Conservation (phyloP, 1,284 basidiomycete species). For the Pseudozyma pruni region DNA sequence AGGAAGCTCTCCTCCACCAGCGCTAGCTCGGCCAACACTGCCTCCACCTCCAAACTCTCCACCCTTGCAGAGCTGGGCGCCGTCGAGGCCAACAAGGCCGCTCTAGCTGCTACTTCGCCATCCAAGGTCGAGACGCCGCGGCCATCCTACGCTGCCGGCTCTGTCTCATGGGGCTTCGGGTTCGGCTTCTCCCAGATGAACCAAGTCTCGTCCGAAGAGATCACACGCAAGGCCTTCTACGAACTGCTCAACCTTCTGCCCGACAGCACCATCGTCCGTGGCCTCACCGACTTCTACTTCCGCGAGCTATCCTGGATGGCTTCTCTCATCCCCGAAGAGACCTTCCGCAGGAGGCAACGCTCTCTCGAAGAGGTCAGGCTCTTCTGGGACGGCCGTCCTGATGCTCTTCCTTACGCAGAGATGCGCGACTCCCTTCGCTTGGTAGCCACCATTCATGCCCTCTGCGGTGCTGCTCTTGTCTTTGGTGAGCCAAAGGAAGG, state of each 20-base stretch:
- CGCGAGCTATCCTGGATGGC: slow-evolving; percentile 51
- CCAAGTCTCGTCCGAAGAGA: slow-evolving; percentile 27
- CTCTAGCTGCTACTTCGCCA: slow-evolving; percentile 19
- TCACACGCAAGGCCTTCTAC: slow-evolving; percentile 41
- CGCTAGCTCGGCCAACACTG: slow-evolving; percentile 7
- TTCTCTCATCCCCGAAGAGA: slow-evolving; percentile 38
- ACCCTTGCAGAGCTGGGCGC: slow-evolving; percentile 50
- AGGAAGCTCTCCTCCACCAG: slow-evolving; percentile 24
- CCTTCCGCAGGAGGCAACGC: slow-evolving; percentile 24
- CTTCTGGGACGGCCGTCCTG: slow-evolving; percentile 33
- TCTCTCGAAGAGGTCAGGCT: slow-evolving; percentile 28
- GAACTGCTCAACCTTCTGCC: slow-evolving; percentile 44
- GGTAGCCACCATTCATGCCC: slow-evolving; percentile 37
- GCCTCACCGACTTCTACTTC: slow-evolving; percentile 41
- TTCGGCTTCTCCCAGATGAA: slow-evolving; percentile 47
- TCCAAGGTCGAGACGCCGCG: neutral
- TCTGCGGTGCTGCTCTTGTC: slow-evolving; percentile 34
- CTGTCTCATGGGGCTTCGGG: slow-evolving; percentile 42
- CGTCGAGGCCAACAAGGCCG: slow-evolving; percentile 33
- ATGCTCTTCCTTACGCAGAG: slow-evolving; percentile 26
- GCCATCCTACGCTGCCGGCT: slow-evolving; percentile 11
- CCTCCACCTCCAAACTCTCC: slow-evolving; percentile 36
- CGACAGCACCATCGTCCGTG: slow-evolving; percentile 25
- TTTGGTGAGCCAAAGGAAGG: slow-evolving; percentile 40
- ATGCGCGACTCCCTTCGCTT: slow-evolving; percentile 43